phyloP scores from a whole-genome alignment of 1,139 yeast genomes.

The Debaryomyces coudertii region DNA sequence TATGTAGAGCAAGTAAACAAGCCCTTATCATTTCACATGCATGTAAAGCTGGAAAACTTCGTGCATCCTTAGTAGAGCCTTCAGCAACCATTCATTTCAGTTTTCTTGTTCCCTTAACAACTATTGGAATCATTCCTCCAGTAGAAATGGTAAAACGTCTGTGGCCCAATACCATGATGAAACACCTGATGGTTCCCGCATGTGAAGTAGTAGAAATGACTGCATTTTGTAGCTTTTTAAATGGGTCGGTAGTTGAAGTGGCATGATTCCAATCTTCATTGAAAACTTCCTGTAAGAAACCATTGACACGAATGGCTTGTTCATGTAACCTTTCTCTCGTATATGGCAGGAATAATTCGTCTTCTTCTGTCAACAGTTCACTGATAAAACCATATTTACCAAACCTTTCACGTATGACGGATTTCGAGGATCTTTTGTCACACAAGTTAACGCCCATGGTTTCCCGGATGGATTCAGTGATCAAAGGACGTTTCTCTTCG shows the following conservation, averaged over 20 bases:
- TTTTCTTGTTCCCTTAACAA: constrained; percentile 45
- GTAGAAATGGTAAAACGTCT: constrained; percentile 59
- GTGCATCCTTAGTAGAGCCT: not conserved
- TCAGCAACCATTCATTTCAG: not conserved
- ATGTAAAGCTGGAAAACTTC: not conserved
- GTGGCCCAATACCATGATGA: constrained; percentile 56
- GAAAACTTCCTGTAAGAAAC: constrained; percentile 52
- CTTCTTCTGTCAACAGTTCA: constrained; percentile 54
- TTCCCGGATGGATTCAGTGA: constrained; percentile 71
- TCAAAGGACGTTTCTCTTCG: constrained; percentile 28
- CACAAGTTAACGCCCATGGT: constrained; percentile 69
- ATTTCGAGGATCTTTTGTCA: constrained; percentile 58
- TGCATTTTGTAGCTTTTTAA: constrained; percentile 26
- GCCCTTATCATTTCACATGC: not conserved
- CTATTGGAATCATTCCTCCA: constrained; percentile 61
- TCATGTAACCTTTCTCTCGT: constrained; percentile 50
- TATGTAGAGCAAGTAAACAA: not conserved
- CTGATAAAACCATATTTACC: constrained; percentile 40
- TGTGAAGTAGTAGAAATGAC: constrained; percentile 60
- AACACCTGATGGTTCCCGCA: constrained; percentile 61
- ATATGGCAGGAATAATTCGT: constrained; percentile 47
- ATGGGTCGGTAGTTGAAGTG: constrained; percentile 23
- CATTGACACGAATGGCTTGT: constrained; percentile 50
- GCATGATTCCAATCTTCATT: constrained; percentile 30
- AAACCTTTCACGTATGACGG: constrained; percentile 41